Evolutionary conservation across 176 grass and related monocot species (phyloP).

Genomic region (Chrysopogon serrulatus): DNA sequence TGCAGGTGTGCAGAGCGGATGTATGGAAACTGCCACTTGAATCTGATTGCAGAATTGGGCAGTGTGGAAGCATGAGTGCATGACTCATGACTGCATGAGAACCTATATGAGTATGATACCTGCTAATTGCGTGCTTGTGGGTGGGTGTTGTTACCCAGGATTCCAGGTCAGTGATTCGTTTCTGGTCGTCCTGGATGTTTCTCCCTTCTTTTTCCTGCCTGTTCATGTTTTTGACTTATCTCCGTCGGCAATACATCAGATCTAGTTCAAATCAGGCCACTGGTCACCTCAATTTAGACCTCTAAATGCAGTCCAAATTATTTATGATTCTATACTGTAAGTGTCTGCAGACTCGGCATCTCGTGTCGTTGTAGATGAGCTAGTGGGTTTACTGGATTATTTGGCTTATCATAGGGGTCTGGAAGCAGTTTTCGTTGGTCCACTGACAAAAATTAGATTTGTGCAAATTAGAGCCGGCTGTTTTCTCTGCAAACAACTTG

Average conservation of each 20-base stretch:
- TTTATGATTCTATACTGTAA: background rate
- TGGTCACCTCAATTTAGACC: background rate
- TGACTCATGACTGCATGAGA: conserved; percentile 8
- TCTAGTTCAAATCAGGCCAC: conserved; percentile 17
- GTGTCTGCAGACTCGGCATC: background rate
- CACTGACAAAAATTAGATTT: background rate
- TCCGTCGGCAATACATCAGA: background rate
- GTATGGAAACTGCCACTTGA: conserved; percentile 36
- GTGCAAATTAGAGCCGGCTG: background rate
- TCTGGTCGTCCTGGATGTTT: conserved; percentile 23
- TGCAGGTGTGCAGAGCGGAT: conserved; percentile 11
- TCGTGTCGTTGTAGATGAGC: background rate
- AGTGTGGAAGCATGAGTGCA: conserved; percentile 5
- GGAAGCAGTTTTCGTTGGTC: background rate
- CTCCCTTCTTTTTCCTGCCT: background rate
- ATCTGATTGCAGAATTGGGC: conserved; percentile 31
- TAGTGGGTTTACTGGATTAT: background rate
- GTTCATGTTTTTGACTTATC: background rate
- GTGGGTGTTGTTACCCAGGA: conserved; percentile 18
- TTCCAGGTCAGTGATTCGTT: conserved; percentile 14
- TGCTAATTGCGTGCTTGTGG: conserved; percentile 11
- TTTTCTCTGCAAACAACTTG: background rate
- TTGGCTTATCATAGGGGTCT: background rate
- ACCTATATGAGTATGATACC: background rate
- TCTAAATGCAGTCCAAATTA: background rate